Evolutionary conservation across 257 asterid species (phyloP), one percentile per base, ranked within the genome.

Genomic region (Verbena officinalis): DNA sequence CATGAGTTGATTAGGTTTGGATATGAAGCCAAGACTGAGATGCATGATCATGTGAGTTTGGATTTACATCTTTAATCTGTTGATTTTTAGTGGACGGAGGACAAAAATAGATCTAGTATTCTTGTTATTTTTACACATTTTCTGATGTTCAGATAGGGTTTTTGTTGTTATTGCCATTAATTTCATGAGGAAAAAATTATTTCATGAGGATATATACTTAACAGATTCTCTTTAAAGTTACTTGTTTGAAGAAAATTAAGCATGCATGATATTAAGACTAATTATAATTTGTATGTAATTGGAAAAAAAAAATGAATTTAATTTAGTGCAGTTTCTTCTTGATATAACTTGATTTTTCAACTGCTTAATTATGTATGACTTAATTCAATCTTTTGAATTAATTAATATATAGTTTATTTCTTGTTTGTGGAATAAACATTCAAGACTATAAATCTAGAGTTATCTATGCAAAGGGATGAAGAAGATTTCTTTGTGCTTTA

Each of bases 21-120:
- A 23, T 82, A 71, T 16, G 84, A 86, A 64, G 44, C 84, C 16
- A 83, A 83, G 68, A 49, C 75, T 9, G 75, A 52, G 56, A 62
- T 75, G 81, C 90, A 83, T 57, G 98, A 86, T 59, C 86, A 78
- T 24, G 90, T 91, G 81, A 91, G 98, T 85, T 80, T 92, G 79
- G 98, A 91, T 75, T 81, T 91, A 62, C 96, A 80, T 78, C 86
- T 91, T 73, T 91, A 75, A 68, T 67, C 3, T 3, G 19, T n/a
- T 23, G 16, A 42, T 33, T 50, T 50, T 9, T 43, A 22, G 36
- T 56, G 1, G 31, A 19, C 49, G 48, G 65, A 19, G 9, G n/a
- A n/a, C n/a, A 59, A 34, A 5, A 48, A 53, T 56, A n/a, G 58
- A 42, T 50, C 36, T 42, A 14, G 4, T 1, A n/a, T n/a, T n/a